These are phyloP conservation scores for Vaccinium myrtillus DNA, from an alignment of 148 eudicot species.

Conservation along the genomic window DNA sequence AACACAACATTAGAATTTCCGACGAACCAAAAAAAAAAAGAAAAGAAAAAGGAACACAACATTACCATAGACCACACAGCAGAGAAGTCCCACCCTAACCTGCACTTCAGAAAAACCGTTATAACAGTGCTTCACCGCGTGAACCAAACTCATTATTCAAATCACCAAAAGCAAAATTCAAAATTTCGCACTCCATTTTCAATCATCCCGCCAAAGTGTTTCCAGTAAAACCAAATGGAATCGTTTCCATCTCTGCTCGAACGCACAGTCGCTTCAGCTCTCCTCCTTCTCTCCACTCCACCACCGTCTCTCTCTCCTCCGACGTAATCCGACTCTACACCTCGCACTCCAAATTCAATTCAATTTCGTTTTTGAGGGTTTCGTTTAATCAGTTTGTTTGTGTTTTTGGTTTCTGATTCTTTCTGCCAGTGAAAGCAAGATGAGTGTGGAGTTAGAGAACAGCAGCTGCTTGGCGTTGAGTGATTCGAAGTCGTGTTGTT, in stretches of 20 bases:
- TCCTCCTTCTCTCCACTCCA: constrained; percentile 60
- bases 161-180: constrained; percentile 12
- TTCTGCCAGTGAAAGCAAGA: constrained; percentile 16
- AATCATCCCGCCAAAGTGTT: constrained; percentile 49
- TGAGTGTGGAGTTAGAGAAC: constrained; percentile 9
- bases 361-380: background rate
- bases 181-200: constrained; percentile 14
- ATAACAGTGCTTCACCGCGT: constrained; percentile 7
- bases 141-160: background rate
- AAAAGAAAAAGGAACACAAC: too few species aligned
- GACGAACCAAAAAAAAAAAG: too few species aligned
- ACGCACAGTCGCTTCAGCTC: constrained; percentile 67
- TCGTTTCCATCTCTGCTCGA: constrained; percentile 61
- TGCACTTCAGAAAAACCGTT: background rate
- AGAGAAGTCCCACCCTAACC: background rate
- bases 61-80: background rate
- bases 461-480: constrained; percentile 26
- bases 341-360: background rate
- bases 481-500: constrained; percentile 31
- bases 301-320: constrained; percentile 30
- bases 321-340: constrained; percentile 6
- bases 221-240: constrained; percentile 28
- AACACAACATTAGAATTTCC: too few species aligned
- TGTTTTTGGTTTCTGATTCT: background rate
- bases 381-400: background rate